Evolutionary conservation across 2,329 filamentous ascomycete species (phyloP).

Genomic region (Rhytidhysteron rufulum): DNA sequence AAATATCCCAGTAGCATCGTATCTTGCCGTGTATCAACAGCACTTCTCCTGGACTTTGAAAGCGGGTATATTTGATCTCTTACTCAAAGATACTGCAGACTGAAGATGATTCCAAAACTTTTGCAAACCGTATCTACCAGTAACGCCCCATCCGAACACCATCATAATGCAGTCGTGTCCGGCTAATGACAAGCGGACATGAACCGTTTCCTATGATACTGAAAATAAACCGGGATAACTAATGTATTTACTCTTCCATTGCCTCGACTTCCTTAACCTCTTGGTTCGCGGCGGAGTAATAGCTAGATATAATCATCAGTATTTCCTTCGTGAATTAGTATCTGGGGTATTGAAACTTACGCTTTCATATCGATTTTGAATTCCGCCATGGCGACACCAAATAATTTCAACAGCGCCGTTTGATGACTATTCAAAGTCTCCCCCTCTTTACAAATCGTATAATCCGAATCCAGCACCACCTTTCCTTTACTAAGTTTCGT

Average conservation of each 20-base stretch:
- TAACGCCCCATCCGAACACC: no score
- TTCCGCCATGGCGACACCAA: conserved; percentile 84
- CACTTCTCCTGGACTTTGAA: no score
- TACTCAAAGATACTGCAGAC: no score
- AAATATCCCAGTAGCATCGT: no score
- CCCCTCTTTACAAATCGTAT: conserved; percentile 79
- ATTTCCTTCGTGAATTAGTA: conserved; percentile 1
- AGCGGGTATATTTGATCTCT: no score
- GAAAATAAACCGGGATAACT: no score
- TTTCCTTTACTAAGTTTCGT: conserved; percentile 85
- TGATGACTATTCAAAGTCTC: conserved; percentile 84
- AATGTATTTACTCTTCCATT: conserved; percentile 2
- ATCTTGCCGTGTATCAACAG: no score
- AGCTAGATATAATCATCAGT: conserved; percentile 37
- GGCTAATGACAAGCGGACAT: no score
- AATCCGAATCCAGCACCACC: conserved; percentile 70
- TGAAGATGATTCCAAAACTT: no score
- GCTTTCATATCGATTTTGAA: conserved; percentile 80
- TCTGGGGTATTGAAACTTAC: conserved; percentile 49
- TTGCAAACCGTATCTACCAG: no score
- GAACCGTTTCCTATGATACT: no score
- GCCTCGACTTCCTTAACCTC: conserved; percentile 55
- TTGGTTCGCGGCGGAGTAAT: conserved; percentile 59
- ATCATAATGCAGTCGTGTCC: no score
- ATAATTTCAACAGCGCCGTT: conserved; percentile 89